Percentiles rank a stretch among this genome's conserved stretches.
phyloP scores from a whole-genome alignment of 768 basidiomycete genomes.

The Kwoniella dejecticola region DNA sequence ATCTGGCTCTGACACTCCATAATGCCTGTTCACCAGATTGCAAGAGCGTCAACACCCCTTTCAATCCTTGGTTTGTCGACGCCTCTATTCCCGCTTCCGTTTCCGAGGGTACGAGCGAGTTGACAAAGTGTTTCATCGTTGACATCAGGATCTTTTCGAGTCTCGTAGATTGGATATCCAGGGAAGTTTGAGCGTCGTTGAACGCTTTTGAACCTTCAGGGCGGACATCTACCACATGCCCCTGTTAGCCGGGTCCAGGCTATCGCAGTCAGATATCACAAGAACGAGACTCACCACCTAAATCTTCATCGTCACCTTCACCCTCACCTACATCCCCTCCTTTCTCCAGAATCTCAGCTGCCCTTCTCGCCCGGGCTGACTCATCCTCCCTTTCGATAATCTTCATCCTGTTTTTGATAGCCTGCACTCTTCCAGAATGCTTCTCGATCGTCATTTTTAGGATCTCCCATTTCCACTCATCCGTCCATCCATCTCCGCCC shows the following conservation, averaged over 20 bases:
- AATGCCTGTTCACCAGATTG: constrained; percentile 42
- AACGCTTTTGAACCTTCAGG: constrained; percentile 43
- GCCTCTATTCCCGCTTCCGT: too few species aligned
- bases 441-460: constrained; percentile 82
- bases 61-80: constrained; percentile 29
- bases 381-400: constrained; percentile 84
- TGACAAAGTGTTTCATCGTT: constrained; percentile 41
- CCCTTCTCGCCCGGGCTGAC: constrained; percentile 68
- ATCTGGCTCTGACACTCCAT: constrained; percentile 42
- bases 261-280: neutral
- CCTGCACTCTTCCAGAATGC: constrained; percentile 81
- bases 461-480: constrained; percentile 75
- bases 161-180: constrained; percentile 41
- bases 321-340: constrained; percentile 69
- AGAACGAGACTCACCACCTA: constrained; percentile 28
- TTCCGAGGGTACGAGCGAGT: constrained; percentile 25
- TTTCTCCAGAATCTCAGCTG: constrained; percentile 60
- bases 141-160: constrained; percentile 38
- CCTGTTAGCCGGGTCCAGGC: neutral
- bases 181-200: constrained; percentile 39
- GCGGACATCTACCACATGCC: constrained; percentile 22
- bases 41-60: constrained; percentile 33
- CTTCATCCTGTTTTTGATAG: constrained; percentile 72
- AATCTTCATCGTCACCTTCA: constrained; percentile 59
- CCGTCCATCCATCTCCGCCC: constrained; percentile 56